Base-by-base conservation (phyloP, 1,284 basidiomycete genomes). In the Cutaneotrichosporon sp. region DNA sequence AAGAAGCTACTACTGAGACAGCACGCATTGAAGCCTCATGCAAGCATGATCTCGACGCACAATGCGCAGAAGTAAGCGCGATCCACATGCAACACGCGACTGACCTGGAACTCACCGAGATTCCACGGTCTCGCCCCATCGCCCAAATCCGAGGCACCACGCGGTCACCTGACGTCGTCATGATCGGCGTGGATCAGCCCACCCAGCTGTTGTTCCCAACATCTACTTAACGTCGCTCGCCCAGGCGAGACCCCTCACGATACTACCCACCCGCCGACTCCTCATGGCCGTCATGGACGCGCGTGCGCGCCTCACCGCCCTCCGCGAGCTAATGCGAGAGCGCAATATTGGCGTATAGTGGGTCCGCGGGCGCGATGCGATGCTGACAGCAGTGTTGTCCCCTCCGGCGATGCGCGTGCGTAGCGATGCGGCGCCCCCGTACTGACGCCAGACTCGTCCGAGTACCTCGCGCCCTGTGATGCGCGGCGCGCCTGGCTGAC, bases 401-500 rank as follows among this genome's bases (percentile, higher is more conserved):
- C 88, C 1, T 88, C 86, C 55, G 90, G 90, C 75, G 90, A 92
- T 74, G 87, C 90, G 68, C 90, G 89, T 87, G 74, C 69, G 86
- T 44, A 48, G 51, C 22, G 34, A 11, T n/a, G 39, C 43, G 24
- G 11, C 22, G 20, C 20, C 22, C 9, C 24, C 20, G 42, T 46
- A n/a, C 20, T 17, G 4, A 32, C 29, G 34, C 62, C 70, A 87
- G 92, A 97, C 75, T 85, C 82, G 12, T 92, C 89, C 73, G 93
- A 97, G 72, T 96, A 96, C 74, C 81, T 86, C 27, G 88, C 90
- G 0, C 78, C 81, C 26, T 88, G 86, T 59, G 92, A 97, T 73
- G 80, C 88, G 51, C 80, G 92, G 41, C 80, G 93, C 24, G 87
- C 83, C 0, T 96, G 83, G 76, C 88, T 97, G 57, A 90, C 90